Conservation (phyloP, 345 rosid species). For the Eucalyptus victrix region DNA sequence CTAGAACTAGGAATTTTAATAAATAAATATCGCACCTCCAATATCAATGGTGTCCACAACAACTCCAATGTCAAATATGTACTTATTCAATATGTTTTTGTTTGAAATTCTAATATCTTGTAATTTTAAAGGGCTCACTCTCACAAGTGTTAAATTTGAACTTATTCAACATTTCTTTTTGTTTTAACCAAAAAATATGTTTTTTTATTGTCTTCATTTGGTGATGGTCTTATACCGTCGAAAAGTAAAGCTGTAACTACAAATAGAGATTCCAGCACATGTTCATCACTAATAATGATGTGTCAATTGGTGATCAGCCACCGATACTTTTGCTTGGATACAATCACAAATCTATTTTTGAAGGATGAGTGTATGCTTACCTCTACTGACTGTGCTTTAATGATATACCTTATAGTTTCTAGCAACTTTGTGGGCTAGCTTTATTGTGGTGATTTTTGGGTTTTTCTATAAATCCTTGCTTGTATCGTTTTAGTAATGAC, state of each 20-base stretch:
- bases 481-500: too few relatives aligned
- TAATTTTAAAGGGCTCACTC: background rate
- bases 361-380: background rate
- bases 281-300: background rate
- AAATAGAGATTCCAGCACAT: rapidly evolving
- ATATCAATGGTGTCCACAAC: rapidly evolving
- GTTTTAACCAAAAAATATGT: too few relatives aligned
- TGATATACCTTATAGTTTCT: background rate
- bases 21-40: background rate
- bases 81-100: background rate
- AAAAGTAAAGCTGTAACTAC: rapidly evolving
- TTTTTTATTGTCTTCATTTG: rapidly evolving
- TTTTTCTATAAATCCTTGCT: background rate
- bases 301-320: rapidly evolving
- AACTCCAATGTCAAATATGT: background rate
- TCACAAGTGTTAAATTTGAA: background rate
- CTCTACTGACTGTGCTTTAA: rapidly evolving
- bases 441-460: background rate
- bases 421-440: background rate
- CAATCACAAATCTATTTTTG: background rate
- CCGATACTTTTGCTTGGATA: too few relatives aligned
- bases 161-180: too few relatives aligned
- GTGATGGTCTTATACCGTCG: rapidly evolving
- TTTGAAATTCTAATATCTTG: too few relatives aligned
- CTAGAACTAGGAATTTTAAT: background rate